phyloP scores from a whole-genome alignment of 768 basidiomycete genomes.

The Termitomyces sp. region DNA sequence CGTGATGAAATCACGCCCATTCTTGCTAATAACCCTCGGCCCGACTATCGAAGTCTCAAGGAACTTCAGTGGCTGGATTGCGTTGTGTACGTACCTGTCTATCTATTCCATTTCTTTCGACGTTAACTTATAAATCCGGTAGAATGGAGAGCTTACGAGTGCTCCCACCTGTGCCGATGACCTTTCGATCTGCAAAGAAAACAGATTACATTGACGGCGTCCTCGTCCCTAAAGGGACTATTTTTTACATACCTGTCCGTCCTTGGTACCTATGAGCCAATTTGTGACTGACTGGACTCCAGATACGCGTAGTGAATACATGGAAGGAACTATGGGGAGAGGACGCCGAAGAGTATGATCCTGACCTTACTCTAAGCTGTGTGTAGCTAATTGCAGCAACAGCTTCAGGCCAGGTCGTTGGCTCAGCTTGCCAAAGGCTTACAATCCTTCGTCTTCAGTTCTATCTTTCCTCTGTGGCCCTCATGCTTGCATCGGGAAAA shows the following conservation, averaged over 20 bases:
- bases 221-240: conserved; percentile 40
- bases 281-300: not conserved
- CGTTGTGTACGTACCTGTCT: conserved; percentile 27
- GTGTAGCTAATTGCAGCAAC: not conserved
- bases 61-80: conserved; percentile 34
- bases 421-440: conserved; percentile 31
- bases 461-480: conserved; percentile 37
- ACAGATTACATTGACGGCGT: conserved; percentile 38
- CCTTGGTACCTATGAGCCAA: not conserved
- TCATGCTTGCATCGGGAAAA: conserved; percentile 38
- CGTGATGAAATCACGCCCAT: conserved; percentile 47
- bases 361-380: not conserved
- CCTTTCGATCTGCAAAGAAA: conserved; percentile 30
- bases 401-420: conserved; percentile 45
- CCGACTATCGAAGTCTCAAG: conserved; percentile 36
- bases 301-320: conserved; percentile 48
- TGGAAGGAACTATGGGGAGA: conserved; percentile 45
- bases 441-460: conserved; percentile 28
- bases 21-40: conserved; percentile 25
- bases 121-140: not conserved
- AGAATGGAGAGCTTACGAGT: conserved; percentile 42
- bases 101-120: not conserved
- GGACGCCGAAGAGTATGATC: conserved; percentile 40
- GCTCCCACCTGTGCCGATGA: conserved; percentile 37
- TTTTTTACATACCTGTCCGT: conserved; percentile 35